These are phyloP conservation scores for Trametes sanguinea DNA, from an alignment of 768 basidiomycete genomes.

Conservation along the genomic window DNA sequence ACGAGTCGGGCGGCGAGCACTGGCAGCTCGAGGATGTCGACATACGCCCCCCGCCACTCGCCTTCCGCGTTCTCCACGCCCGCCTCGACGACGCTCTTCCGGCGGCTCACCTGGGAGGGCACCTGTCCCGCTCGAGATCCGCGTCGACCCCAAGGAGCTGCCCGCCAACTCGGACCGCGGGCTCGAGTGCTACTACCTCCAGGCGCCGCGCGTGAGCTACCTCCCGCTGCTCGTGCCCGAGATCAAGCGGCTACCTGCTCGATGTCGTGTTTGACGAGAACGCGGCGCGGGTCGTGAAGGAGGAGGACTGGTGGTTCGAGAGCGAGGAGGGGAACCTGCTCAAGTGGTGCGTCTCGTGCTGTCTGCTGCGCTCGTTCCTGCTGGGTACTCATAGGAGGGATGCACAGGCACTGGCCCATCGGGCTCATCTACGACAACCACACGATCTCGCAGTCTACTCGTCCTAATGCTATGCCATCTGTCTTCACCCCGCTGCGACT, in stretches of 20 bases:
- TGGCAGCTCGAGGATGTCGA: slow-evolving; percentile 29
- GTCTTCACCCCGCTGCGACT: slow-evolving; percentile 67
- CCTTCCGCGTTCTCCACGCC: slow-evolving; percentile 52
- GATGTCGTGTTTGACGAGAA: slow-evolving; percentile 92
- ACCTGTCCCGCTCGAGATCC: slow-evolving; percentile 87
- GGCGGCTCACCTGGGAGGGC: slow-evolving; percentile 88
- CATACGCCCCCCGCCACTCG: slow-evolving; percentile 36
- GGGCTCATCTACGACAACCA: slow-evolving; percentile 92
- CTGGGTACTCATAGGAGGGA: not conserved
- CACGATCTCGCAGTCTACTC: slow-evolving; percentile 61
- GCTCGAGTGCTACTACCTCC: slow-evolving; percentile 86
- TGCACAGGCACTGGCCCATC: slow-evolving; percentile 92
- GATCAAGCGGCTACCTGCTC: slow-evolving; percentile 82
- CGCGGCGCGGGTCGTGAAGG: slow-evolving; percentile 71
- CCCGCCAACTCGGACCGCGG: slow-evolving; percentile 89
- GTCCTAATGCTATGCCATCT: slow-evolving; percentile 40
- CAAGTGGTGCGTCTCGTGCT: slow-evolving; percentile 69
- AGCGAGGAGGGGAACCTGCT: slow-evolving; percentile 78
- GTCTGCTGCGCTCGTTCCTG: not conserved
- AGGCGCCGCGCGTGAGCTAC: slow-evolving; percentile 91
- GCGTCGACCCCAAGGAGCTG: slow-evolving; percentile 85
- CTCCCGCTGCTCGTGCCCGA: slow-evolving; percentile 90
- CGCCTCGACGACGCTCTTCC: slow-evolving; percentile 79
- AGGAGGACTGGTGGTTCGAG: slow-evolving; percentile 98
- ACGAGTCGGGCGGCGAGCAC: slow-evolving; percentile 8